Base-by-base conservation (phyloP, 2,329 filamentous ascomycete genomes). In the Alternaria postmessia region DNA sequence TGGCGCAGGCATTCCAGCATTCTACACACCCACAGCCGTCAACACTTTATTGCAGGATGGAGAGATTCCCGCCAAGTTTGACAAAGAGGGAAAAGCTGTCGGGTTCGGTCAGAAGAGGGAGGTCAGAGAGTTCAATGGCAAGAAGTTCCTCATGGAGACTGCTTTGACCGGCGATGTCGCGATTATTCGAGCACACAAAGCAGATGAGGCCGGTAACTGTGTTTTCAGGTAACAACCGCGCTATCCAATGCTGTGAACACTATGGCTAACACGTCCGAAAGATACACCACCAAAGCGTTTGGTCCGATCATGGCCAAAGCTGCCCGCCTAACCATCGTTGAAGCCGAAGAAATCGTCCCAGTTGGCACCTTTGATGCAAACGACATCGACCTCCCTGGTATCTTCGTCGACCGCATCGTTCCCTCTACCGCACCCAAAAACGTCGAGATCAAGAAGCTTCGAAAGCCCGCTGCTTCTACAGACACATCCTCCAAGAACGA, bases 261-360 rank as follows among this genome's bases (percentile, higher is more conserved):
- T 1, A 14, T 20, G 56, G 34, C 57, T 67, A 34, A 69, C 42
- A 5, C 1, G 5, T 20, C 3, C 7, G 12, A 1, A 20, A 78
- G 75, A 65, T 78, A 78, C 58, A 76, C 75, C 5, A 77, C 75
- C 26, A 78, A 77, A 67, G 74, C 74, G 4, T 78, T 77, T 42
- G 75, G 75, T 2, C 74, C 74, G 36, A 76, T 77, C 42, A 96
- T 97, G 93, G 93, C 91, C 66, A 89, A 93, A 74, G 95, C 96
- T 75, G 93, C 93, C 56, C 93, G 92, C 80, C 86, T 92, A 79
- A 96, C 93, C 67, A 96, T 96, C 69, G 93, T 96, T 64, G 93
- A 96, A 83, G 93, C 93, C n/a, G 93, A 97, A 81, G 85, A 96
- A 75, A 96, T 97, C 63, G 93, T 96, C 57, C 92, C 96, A 80